Evolutionary conservation across 2,329 filamentous ascomycete species (phyloP).

Genomic region (Septoria linicola): DNA sequence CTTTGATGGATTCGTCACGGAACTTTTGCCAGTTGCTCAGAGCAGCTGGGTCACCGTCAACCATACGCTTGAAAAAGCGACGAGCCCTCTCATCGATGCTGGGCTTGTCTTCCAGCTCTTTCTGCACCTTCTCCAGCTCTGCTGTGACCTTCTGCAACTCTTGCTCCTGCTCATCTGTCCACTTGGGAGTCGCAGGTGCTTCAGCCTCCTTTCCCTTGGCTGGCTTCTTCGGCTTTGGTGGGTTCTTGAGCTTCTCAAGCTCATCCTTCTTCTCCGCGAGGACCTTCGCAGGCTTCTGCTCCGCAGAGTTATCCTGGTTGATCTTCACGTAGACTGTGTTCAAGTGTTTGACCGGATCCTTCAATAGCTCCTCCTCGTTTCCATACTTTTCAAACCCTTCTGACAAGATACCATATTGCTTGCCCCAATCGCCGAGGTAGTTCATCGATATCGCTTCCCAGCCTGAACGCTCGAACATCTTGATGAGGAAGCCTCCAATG

Average conservation of each 20-base stretch:
- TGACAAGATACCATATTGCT: conserved; percentile 69
- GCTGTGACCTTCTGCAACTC: conserved; percentile 51
- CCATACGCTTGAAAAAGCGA: conserved; percentile 68
- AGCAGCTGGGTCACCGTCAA: conserved; percentile 59
- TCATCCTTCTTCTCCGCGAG: conserved; percentile 45
- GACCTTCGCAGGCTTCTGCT: conserved; percentile 64
- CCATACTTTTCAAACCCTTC: conserved; percentile 75
- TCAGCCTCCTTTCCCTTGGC: conserved; percentile 48
- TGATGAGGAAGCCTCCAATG: conserved; percentile 70
- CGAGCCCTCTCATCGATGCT: conserved; percentile 73
- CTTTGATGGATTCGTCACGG: conserved; percentile 62
- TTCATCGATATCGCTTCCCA: conserved; percentile 72
- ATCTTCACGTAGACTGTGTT: conserved; percentile 81
- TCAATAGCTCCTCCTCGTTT: conserved; percentile 66
- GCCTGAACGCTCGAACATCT: conserved; percentile 65
- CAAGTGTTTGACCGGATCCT: conserved; percentile 77
- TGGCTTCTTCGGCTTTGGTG: conserved; percentile 42
- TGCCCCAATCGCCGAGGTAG: conserved; percentile 78
- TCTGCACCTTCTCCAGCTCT: conserved; percentile 48
- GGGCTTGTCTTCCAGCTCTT: conserved; percentile 51
- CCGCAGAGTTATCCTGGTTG: conserved; percentile 59
- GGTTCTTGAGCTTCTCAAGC: conserved; percentile 42
- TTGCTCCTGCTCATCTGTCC: conserved; percentile 49
- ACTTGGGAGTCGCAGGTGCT: conserved; percentile 29
- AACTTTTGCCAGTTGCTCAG: conserved; percentile 63